phyloP scores from a whole-genome alignment of 768 basidiomycete species.

The Rhodotorula toruloides region DNA sequence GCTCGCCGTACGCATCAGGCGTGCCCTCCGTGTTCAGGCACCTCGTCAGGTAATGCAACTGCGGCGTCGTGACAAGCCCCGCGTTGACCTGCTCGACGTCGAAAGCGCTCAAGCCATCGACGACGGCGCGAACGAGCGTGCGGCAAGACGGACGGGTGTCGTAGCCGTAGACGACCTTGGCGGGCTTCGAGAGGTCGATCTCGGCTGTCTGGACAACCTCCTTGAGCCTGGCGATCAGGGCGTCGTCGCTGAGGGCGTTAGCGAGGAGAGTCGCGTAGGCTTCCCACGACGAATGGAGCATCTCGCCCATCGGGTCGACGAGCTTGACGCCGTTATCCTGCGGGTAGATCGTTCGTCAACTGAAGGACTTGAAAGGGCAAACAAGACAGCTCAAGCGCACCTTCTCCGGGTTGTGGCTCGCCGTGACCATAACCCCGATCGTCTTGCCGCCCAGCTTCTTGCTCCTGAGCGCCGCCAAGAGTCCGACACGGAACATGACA shows the following conservation, averaged over 20 bases:
- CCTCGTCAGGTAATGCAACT: constrained; percentile 89
- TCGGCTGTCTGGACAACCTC: constrained; percentile 59
- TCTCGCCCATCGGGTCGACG: constrained; percentile 93
- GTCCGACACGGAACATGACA: constrained; percentile 87
- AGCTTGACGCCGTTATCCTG: constrained; percentile 99
- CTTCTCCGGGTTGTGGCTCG: constrained; percentile 97
- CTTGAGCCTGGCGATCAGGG: constrained; percentile 64
- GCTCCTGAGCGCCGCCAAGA: constrained; percentile 83
- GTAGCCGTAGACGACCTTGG: constrained; percentile 70
- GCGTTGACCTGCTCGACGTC: constrained; percentile 59
- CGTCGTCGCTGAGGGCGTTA: constrained; percentile 69
- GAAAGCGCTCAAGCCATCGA: constrained; percentile 67
- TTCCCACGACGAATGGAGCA: constrained; percentile 94
- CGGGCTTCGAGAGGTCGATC: constrained; percentile 73
- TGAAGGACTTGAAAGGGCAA: background rate
- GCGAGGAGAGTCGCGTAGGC: constrained; percentile 75
- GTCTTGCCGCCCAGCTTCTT: constrained; percentile 83
- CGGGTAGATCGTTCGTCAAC: background rate
- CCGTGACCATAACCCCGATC: constrained; percentile 98
- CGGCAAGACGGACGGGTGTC: constrained; percentile 84
- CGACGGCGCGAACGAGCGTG: constrained; percentile 66
- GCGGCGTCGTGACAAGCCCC: constrained; percentile 85
- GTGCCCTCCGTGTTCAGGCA: constrained; percentile 81
- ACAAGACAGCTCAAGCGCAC: constrained; percentile 49
- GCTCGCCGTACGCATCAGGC: constrained; percentile 69